These are phyloP conservation scores for Hypomyces perniciosus DNA, from an alignment of 2,329 filamentous ascomycete species.

Conservation along the genomic window DNA sequence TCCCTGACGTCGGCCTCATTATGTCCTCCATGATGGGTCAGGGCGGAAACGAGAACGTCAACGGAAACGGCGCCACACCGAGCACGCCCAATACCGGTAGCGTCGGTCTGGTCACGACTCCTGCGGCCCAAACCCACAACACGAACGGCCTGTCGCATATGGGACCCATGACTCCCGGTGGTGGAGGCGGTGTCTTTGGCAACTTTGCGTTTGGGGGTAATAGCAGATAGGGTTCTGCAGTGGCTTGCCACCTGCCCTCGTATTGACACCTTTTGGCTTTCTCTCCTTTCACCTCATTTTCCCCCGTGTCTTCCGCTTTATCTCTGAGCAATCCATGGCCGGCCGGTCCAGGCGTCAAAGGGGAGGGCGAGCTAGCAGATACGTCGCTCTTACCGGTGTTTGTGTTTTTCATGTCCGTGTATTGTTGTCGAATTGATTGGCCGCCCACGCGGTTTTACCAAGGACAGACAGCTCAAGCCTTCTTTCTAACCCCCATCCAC, in stretches of 20 bases:
- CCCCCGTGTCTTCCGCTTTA: not conserved
- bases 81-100: conserved; percentile 64
- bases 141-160: conserved; percentile 52
- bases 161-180: conserved; percentile 73
- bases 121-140: conserved; percentile 46
- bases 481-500: too few species aligned
- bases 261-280: conserved; percentile 1
- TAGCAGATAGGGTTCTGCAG: conserved; percentile 26
- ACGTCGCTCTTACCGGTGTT: too few species aligned
- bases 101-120: conserved; percentile 43
- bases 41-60: conserved; percentile 34
- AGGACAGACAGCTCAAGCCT: too few species aligned
- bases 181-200: conserved; percentile 68
- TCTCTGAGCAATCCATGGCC: not conserved
- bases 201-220: conserved; percentile 54
- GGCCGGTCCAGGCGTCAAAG: too few species aligned
- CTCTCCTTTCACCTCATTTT: not conserved
- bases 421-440: too few species aligned
- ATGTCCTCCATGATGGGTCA: conserved; percentile 29
- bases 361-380: too few species aligned
- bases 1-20: conserved; percentile 51
- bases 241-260: conserved; percentile 12
- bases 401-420: too few species aligned
- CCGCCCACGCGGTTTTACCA: too few species aligned
- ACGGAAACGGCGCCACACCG: conserved; percentile 50